phyloP scores from a whole-genome alignment of 2,329 filamentous ascomycete species.

The Exophiala mesophila region DNA sequence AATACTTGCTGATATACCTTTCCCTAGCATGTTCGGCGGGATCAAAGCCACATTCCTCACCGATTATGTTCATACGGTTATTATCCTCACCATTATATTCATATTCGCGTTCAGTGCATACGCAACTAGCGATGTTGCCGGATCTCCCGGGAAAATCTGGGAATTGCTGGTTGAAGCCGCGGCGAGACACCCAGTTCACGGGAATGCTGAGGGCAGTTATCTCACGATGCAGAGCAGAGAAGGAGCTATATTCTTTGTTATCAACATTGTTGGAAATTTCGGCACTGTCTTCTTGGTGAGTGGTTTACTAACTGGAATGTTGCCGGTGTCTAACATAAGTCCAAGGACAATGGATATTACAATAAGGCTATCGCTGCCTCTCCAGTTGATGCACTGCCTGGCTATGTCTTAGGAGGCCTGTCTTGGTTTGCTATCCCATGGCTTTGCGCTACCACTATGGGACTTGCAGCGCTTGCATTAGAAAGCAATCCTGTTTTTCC shows the following conservation, averaged over 20 bases:
- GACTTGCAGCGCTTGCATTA: conserved; percentile 72
- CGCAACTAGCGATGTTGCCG: conserved; percentile 65
- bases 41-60: conserved; percentile 86
- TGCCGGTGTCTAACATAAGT: no score
- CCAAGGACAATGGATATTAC: conserved; percentile 58
- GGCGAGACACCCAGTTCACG: conserved; percentile 65
- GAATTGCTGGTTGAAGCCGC: conserved; percentile 69
- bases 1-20: not conserved
- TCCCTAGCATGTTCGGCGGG: conserved; percentile 48
- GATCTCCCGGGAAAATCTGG: conserved; percentile 71
- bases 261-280: conserved; percentile 83
- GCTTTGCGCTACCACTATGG: conserved; percentile 84
- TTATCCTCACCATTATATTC: conserved; percentile 72
- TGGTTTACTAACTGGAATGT: conserved; percentile 55
- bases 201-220: conserved; percentile 77
- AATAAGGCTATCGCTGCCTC: conserved; percentile 90
- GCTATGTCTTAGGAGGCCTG: conserved; percentile 80
- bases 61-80: conserved; percentile 81
- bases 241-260: conserved; percentile 84
- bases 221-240: conserved; percentile 78
- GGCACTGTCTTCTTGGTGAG: conserved; percentile 81
- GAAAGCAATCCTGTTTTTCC: conserved; percentile 62
- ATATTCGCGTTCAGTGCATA: conserved; percentile 80
- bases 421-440: conserved; percentile 92
- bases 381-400: conserved; percentile 78